phyloP scores from a whole-genome alignment of 768 basidiomycete species.

The Zangia roseola region DNA sequence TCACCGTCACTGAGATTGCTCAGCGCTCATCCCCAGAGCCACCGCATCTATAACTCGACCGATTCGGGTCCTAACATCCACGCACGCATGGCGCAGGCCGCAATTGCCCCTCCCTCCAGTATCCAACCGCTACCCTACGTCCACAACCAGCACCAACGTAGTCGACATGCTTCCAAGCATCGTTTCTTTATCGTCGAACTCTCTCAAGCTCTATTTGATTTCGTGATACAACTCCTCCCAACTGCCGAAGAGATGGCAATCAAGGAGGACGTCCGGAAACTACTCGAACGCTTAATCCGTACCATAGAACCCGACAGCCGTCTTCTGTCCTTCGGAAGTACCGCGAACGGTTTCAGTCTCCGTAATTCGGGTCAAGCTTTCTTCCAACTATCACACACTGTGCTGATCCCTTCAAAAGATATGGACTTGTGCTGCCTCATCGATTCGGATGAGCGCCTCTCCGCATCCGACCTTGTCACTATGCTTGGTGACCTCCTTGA shows the following conservation, averaged over 20 bases:
- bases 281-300: slow-evolving; percentile 92
- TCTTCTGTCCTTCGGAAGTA: slow-evolving; percentile 92
- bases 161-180: slow-evolving; percentile 45
- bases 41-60: slow-evolving; percentile 3
- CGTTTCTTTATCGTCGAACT: slow-evolving; percentile 72
- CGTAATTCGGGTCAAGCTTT: slow-evolving; percentile 78
- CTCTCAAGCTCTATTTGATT: slow-evolving; percentile 89
- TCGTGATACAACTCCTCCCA: slow-evolving; percentile 89
- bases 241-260: slow-evolving; percentile 87
- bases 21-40: slow-evolving; percentile 1
- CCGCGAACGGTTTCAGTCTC: slow-evolving; percentile 95
- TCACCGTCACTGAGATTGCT: slow-evolving; percentile 10
- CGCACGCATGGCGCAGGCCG: slow-evolving; percentile 29
- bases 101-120: slow-evolving; percentile 17
- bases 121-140: slow-evolving; percentile 27
- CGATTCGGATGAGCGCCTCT: slow-evolving; percentile 76
- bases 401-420: slow-evolving; percentile 49
- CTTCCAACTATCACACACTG: slow-evolving; percentile 1
- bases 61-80: slow-evolving; percentile 1
- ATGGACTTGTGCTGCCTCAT: slow-evolving; percentile 99
- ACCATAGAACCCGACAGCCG: slow-evolving; percentile 92
- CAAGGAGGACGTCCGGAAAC: slow-evolving; percentile 94
- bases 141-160: slow-evolving; percentile 36
- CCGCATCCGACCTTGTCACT: slow-evolving; percentile 88
- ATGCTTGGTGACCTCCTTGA: slow-evolving; percentile 92